Conservation (phyloP, 805 yeast species). For the Saccharomycopsis selenospora region DNA sequence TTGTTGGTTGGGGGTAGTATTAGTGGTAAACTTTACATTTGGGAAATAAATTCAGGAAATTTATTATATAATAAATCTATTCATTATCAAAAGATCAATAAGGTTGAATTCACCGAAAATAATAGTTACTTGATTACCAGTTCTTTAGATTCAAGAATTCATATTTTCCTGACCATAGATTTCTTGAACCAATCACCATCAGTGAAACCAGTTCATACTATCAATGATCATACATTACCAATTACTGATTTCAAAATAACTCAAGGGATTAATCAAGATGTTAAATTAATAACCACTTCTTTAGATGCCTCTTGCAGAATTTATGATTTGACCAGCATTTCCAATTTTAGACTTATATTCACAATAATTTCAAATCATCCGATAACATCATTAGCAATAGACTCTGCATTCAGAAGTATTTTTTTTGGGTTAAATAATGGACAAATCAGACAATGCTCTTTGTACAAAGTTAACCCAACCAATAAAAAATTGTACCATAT, state of each 20-base stretch:
- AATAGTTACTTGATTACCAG: conserved; percentile 63
- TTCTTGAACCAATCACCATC: conserved; percentile 36
- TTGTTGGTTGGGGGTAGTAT: conserved; percentile 65
- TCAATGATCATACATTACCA: conserved; percentile 53
- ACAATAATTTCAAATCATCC: conserved; percentile 65
- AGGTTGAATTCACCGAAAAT: conserved; percentile 51
- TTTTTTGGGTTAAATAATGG: conserved; percentile 70
- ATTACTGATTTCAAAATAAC: conserved; percentile 36
- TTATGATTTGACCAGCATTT: conserved; percentile 47
- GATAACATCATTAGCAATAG: conserved; percentile 52
- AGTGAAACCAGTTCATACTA: conserved; percentile 49
- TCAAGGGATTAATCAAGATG: conserved; percentile 49
- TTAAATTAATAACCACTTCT: conserved; percentile 62
- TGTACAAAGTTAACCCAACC: conserved; percentile 32
- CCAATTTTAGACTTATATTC: conserved; percentile 40
- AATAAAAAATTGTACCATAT: conserved; percentile 16
- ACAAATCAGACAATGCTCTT: conserved; percentile 45
- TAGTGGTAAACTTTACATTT: conserved; percentile 71
- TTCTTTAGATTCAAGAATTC: conserved; percentile 74
- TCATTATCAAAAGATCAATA: conserved; percentile 73
- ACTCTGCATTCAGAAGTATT: conserved; percentile 70
- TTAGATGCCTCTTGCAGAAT: conserved; percentile 68
- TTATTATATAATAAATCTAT: conserved; percentile 60
- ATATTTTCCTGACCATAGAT: conserved; percentile 66
- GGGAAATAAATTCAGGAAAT: conserved; percentile 80